These are phyloP conservation scores for Rhipidocladum racemiflorum DNA, from an alignment of 176 grass and related monocot genomes.

Conservation along the genomic window DNA sequence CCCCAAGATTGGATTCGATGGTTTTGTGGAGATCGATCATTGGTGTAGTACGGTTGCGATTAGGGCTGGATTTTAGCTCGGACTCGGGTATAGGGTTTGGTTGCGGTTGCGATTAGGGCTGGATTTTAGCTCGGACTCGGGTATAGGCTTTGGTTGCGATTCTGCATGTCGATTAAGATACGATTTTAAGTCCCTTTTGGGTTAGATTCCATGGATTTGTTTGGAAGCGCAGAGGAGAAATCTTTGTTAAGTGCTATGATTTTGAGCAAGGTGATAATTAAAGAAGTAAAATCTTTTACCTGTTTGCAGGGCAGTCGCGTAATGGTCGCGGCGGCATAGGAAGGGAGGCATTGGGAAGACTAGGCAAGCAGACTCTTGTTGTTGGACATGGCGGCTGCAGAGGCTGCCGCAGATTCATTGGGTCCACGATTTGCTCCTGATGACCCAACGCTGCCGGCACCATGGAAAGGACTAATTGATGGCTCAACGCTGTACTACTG, in stretches of 20 bases:
- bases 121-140: background rate
- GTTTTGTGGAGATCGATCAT: background rate
- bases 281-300: background rate
- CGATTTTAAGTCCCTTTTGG: background rate
- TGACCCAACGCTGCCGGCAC: slow-evolving; percentile 73
- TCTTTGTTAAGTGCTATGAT: background rate
- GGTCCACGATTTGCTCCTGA: slow-evolving; percentile 83
- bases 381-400: slow-evolving; percentile 49
- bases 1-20: background rate
- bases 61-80: background rate
- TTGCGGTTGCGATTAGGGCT: background rate
- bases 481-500: slow-evolving; percentile 85
- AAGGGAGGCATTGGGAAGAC: background rate
- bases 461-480: slow-evolving; percentile 83
- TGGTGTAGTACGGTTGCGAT: too few relatives aligned
- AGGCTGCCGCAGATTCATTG: slow-evolving; percentile 37
- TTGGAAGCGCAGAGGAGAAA: background rate
- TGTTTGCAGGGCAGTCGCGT: background rate
- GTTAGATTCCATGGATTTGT: background rate
- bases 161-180: background rate
- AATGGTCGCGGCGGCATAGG: background rate
- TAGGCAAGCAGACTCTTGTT: background rate
- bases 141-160: background rate
- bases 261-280: background rate
- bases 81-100: background rate